Conservation (phyloP, 2,329 filamentous ascomycete species). For the Cytospora mali region DNA sequence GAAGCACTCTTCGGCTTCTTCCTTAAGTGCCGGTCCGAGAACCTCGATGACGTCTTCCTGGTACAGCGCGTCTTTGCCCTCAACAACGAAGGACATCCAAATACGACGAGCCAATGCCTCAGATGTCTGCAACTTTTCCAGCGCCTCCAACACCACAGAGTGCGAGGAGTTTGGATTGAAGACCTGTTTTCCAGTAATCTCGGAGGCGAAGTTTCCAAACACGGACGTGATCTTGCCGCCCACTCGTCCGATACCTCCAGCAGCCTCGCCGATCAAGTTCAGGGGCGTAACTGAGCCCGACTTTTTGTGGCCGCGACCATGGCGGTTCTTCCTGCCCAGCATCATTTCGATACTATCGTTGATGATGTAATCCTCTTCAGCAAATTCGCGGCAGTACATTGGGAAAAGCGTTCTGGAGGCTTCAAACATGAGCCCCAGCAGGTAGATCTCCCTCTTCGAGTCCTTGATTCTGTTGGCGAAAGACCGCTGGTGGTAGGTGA, state of each 20-base stretch:
- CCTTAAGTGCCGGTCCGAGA: conserved; percentile 71
- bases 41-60: conserved; percentile 86
- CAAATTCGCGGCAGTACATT: conserved; percentile 87
- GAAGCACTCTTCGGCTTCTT: conserved; percentile 87
- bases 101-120: conserved; percentile 93
- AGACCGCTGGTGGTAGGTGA: conserved; percentile 83
- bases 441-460: conserved; percentile 82
- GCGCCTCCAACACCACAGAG: conserved; percentile 83
- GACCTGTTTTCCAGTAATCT: conserved; percentile 93
- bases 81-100: conserved; percentile 97
- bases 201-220: conserved; percentile 90
- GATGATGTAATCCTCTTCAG: conserved; percentile 89
- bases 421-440: conserved; percentile 85
- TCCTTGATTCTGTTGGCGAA: conserved; percentile 83
- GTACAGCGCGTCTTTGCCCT: conserved; percentile 79
- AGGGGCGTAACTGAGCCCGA: conserved; percentile 73
- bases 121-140: conserved; percentile 81
- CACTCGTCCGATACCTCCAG: conserved; percentile 71
- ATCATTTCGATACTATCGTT: conserved; percentile 78
- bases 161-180: conserved; percentile 92
- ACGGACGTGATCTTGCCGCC: conserved; percentile 93
- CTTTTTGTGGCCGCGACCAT: conserved; percentile 42
- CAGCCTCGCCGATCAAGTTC: conserved; percentile 67
- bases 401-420: conserved; percentile 88
- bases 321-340: conserved; percentile 53